Evolutionary conservation across 352 stramenopile genomes (phyloP), one percentile per base, ranked within the genome.

Genomic region (Phytophthora boehmeriae): DNA sequence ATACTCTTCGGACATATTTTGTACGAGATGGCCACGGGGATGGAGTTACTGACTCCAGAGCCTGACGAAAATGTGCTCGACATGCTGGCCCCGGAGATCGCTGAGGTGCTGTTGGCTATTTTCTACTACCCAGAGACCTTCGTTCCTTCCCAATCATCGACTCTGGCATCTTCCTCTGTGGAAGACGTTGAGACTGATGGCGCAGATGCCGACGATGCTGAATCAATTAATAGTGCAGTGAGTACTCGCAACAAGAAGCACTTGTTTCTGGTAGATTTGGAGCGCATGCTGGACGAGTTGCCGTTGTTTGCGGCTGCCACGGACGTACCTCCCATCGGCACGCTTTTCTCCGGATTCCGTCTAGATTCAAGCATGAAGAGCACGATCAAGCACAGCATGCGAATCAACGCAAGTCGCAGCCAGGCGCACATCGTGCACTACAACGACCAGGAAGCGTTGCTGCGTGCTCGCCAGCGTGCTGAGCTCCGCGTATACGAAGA

Each of bases 321-420:
- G 5, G 65, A 76, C 11, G 65, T 88, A 1, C 65, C 78, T 0
- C 68, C 77, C 4, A 88, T 90, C 46, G 54, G 73, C 17, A 70
- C 75, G 22, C 50, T 88, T 22, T 92, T 90, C 43, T 66, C 79
- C 13, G 80, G 76, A 10, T 89, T 92, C 23, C 79, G 83, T 13
- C 59, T 92, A 20, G 83, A 92, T 59, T 90, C 81, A 9, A 60
- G 63, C 36, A 92, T 90, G 79, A 92, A 92, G 59, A 86, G 67
- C 59, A 88, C 79, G 1, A 83, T 92, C 46, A 78, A 78, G 20
- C 61, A 75, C 54, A 92, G 81, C 59, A 91, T 92, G 82, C 83
- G 81, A 39, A 89, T 91, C 57, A 92, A 91, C 54, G 71, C 76
- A 28, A 86, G 78, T 25, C 81, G 83, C 39, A 89, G 73, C 36